A percentile compares a stretch with the other conserved stretches of the same genome.
Evolutionary conservation across 2,329 filamentous ascomycete species (phyloP).

Genomic region (Colletotrichum musicola): DNA sequence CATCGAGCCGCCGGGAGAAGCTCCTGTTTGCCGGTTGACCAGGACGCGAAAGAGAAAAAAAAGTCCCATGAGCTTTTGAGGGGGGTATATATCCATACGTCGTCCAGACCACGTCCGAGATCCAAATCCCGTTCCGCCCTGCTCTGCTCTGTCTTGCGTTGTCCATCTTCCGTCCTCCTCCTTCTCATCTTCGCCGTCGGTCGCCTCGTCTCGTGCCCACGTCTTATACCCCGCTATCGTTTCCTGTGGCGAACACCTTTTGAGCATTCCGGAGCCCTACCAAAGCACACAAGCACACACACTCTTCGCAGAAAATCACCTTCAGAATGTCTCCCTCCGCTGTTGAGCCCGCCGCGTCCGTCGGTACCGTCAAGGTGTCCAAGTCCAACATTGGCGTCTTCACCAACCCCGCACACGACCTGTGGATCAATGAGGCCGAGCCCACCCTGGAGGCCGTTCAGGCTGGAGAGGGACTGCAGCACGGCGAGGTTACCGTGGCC

Average conservation of each 20-base stretch:
- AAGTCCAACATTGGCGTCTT: constrained; percentile 96
- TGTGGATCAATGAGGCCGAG: constrained; percentile 86
- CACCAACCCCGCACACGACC: constrained; percentile 91
- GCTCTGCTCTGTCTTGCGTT: constrained; percentile 7
- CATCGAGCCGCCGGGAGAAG: constrained; percentile 17
- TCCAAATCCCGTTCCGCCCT: not conserved
- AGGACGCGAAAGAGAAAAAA: not conserved
- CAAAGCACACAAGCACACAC: not conserved
- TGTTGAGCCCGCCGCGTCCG: constrained; percentile 44
- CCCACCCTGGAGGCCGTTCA: constrained; percentile 82
- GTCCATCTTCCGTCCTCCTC: constrained; percentile 4
- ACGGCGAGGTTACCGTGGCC: constrained; percentile 87
- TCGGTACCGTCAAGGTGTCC: constrained; percentile 56
- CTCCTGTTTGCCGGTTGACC: constrained; percentile 14
- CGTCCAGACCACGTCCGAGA: constrained; percentile 6
- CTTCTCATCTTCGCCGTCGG: constrained; percentile 6
- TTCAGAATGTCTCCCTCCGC: constrained; percentile 52
- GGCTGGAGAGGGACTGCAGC: constrained; percentile 75
- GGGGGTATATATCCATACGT: constrained; percentile 32
- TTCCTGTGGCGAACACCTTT: constrained; percentile 9
- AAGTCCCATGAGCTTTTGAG: not conserved
- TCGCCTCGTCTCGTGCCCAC: constrained; percentile 17
- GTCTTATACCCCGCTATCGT: constrained; percentile 19
- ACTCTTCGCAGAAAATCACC: constrained; percentile 2
- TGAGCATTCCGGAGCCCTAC: not conserved